Conservation (phyloP, 2,329 filamentous ascomycete species). For the Monosporascus sp. region DNA sequence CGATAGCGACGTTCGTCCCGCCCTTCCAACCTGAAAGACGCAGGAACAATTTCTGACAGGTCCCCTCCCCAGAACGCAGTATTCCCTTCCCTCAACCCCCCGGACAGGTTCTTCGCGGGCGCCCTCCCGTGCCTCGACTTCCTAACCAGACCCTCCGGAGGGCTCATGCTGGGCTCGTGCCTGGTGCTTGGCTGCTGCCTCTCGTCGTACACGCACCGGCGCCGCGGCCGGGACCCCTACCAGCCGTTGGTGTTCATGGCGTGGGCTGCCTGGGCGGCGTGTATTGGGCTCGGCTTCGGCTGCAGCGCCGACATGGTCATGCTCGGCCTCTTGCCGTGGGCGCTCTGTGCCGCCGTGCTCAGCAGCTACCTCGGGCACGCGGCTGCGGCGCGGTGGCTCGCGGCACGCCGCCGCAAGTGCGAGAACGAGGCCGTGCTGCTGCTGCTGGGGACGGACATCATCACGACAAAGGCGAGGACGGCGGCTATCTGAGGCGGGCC, state of each 20-base stretch:
- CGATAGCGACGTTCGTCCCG: not conserved
- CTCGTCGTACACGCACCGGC: constrained; percentile 19
- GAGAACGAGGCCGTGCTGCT: too few relatives aligned
- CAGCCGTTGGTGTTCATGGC: constrained; percentile 15
- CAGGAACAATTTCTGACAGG: not conserved
- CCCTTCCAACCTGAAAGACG: not conserved
- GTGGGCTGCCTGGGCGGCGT: constrained; percentile 15
- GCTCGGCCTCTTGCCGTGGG: constrained; percentile 19
- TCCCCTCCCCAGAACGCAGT: not conserved
- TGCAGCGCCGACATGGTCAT: constrained; percentile 14
- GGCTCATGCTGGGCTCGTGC: constrained; percentile 17
- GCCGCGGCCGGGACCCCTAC: constrained; percentile 16
- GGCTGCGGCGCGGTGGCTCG: constrained; percentile 1
- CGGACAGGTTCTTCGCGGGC: too few relatives aligned
- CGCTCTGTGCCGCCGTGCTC: constrained; percentile 17
- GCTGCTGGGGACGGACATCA: too few relatives aligned
- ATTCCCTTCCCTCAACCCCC: too few relatives aligned
- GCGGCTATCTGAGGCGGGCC: too few relatives aligned
- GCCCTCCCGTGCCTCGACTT: constrained; percentile 2
- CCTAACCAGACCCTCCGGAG: constrained; percentile 9
- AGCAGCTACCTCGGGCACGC: constrained; percentile 17
- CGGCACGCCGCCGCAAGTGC: too few relatives aligned
- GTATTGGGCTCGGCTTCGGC: constrained; percentile 13
- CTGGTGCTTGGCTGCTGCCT: constrained; percentile 20
- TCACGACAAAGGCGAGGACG: too few relatives aligned